Evolutionary conservation across 345 rosid genomes (phyloP), one percentile per base, ranked within the genome.

Genomic region (Odontarrhena argentea): DNA sequence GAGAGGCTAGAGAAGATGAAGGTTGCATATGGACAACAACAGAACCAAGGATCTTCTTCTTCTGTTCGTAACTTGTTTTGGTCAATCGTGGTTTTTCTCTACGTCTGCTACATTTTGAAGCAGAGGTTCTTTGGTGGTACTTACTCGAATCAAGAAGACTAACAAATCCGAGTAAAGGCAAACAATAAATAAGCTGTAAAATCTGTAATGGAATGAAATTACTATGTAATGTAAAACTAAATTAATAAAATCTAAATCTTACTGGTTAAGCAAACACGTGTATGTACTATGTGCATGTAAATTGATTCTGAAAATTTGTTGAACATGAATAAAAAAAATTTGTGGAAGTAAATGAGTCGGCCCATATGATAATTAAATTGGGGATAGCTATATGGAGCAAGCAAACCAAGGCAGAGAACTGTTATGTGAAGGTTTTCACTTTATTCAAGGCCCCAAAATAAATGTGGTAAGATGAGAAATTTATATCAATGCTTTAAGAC

Each of bases 361-460:
- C 68, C 78, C 78, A 68, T 74, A 47, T 74, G 69, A 55, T 62
- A 68, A 62, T 61, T 74, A 60, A 61, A 68, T 54, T 66, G 55
- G 11, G 55, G 63, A 61, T 67, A 47, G 48, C 65, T 55, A 61
- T 68, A 68, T 61, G 69, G 60, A 48, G 64, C 42, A 61, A 46
- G 64, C 42, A 62, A 47, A 67, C 47, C 53, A 74, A 62, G 40
- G 65, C 69, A 62, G 74, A 48, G 35, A 67, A 53, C 32, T 53
- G 22, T 4, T 59, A 53, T 49, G 46, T 47, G 73, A 67, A 66
- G 37, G 43, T 54, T 18, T 18, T 55, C 69, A 68, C 78, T 74
- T 74, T 28, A 74, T 68, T 68, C 65, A 74, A 68, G 69, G 78
- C 62, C 69, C 78, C 74, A 55, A 68, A 61, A 62, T 62, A 67